A percentile compares a stretch with the other conserved stretches of the same genome.
phyloP scores from a whole-genome alignment of 179 eudicot species.

The Pouteria campechiana region DNA sequence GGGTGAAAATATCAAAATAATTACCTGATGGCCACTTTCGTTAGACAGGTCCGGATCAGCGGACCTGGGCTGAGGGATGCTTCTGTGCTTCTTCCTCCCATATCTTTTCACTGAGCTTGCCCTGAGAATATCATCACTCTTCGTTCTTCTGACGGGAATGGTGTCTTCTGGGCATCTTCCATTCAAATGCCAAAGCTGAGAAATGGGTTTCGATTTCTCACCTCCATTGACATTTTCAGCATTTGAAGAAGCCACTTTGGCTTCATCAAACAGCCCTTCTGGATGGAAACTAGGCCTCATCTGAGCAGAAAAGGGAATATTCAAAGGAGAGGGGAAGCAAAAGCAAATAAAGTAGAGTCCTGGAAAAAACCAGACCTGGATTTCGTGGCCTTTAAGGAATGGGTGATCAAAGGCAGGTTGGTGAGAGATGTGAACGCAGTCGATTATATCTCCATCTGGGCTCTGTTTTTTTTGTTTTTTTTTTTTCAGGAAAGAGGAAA shows the following conservation, averaged over 20 bases:
- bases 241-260: slow-evolving; percentile 24
- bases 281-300: slow-evolving; percentile 89
- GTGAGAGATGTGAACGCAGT: slow-evolving; percentile 76
- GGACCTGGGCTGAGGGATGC: slow-evolving; percentile 75
- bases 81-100: slow-evolving; percentile 74
- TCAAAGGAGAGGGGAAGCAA: neutral
- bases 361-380: slow-evolving; percentile 40
- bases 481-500: too few relatives aligned
- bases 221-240: slow-evolving; percentile 13
- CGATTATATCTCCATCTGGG: slow-evolving; percentile 93
- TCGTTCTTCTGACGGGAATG: slow-evolving; percentile 89
- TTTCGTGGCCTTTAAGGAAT: slow-evolving; percentile 88
- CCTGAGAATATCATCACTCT: slow-evolving; percentile 70
- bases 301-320: slow-evolving; percentile 17
- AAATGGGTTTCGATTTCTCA: slow-evolving; percentile 21
- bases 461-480: too few relatives aligned
- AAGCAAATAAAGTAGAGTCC: neutral
- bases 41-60: slow-evolving; percentile 91
- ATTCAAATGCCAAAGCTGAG: slow-evolving; percentile 78
- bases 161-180: slow-evolving; percentile 74
- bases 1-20: neutral
- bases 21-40: slow-evolving; percentile 94
- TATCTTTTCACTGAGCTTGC: slow-evolving; percentile 82
- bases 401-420: slow-evolving; percentile 98
- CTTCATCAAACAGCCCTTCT: slow-evolving; percentile 64